Conservation (phyloP, 192 early-diverging fungal genomes). For the Coemansia sp. region DNA sequence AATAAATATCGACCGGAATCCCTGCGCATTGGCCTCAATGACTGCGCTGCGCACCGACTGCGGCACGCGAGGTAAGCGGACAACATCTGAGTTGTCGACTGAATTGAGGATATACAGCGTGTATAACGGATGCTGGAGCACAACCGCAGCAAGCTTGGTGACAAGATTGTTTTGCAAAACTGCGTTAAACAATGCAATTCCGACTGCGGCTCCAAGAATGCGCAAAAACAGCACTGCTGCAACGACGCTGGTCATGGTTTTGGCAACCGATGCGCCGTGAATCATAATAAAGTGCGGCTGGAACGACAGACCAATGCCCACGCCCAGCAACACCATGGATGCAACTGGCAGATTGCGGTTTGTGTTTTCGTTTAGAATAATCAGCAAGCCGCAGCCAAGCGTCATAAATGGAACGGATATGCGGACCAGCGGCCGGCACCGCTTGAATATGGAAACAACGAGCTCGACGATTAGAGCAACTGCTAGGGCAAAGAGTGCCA, state of each 20-base stretch:
- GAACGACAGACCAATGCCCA: conserved; percentile 33
- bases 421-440: conserved; percentile 12
- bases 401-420: conserved; percentile 24
- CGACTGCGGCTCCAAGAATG: conserved; percentile 24
- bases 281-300: conserved; percentile 31
- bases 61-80: conserved; percentile 35
- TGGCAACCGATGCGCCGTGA: conserved; percentile 12
- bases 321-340: conserved; percentile 38
- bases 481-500: conserved; percentile 15
- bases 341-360: conserved; percentile 18
- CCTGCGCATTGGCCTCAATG: conserved; percentile 27
- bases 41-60: conserved; percentile 39
- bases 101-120: conserved; percentile 34
- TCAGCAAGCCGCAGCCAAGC: conserved; percentile 25
- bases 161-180: conserved; percentile 32
- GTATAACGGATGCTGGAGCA: conserved; percentile 24
- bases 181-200: conserved; percentile 41
- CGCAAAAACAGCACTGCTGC: conserved; percentile 31
- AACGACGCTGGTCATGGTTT: conserved; percentile 15
- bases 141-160: conserved; percentile 33
- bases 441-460: conserved; percentile 7
- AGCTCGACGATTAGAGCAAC: conserved; percentile 3
- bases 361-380: conserved; percentile 22
- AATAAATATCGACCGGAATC: conserved; percentile 24
- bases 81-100: conserved; percentile 36